Conservation (phyloP, 257 asterid species). For the Leptodermis oblonga region DNA sequence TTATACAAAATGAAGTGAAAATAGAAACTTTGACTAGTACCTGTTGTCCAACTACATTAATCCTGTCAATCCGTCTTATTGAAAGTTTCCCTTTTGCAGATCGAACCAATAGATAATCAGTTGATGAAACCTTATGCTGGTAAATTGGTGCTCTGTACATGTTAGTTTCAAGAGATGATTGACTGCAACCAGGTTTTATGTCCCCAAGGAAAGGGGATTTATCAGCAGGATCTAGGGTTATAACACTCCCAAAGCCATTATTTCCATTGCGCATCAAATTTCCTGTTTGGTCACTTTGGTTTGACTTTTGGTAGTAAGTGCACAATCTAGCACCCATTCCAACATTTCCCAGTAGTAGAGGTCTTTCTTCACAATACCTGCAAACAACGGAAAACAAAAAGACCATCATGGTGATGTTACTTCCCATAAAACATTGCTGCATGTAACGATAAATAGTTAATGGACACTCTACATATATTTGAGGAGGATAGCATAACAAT, state of each 20-base stretch:
- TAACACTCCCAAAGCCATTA: slow-evolving; percentile 76
- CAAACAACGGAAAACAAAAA: slow-evolving; percentile 17
- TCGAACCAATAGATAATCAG: slow-evolving; percentile 94
- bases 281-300: slow-evolving; percentile 73
- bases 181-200: slow-evolving; percentile 84
- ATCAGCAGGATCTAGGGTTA: slow-evolving; percentile 86
- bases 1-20: slow-evolving; percentile 7
- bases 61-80: slow-evolving; percentile 94
- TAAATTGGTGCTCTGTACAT: slow-evolving; percentile 93
- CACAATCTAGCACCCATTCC: slow-evolving; percentile 99
- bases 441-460: background rate
- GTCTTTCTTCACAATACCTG: slow-evolving; percentile 98
- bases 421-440: background rate
- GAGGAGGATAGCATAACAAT: background rate
- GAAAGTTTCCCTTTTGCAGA: slow-evolving; percentile 98
- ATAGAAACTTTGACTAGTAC: slow-evolving; percentile 27
- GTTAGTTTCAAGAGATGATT: slow-evolving; percentile 91
- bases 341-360: slow-evolving; percentile 85
- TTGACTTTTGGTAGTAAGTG: slow-evolving; percentile 85
- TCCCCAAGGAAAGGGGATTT: slow-evolving; percentile 99
- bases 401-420: slow-evolving; percentile 1
- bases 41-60: slow-evolving; percentile 99
- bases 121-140: slow-evolving; percentile 81
- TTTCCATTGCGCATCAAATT: slow-evolving; percentile 65
- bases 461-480: background rate